These are phyloP conservation scores for Musa beccarii DNA, from an alignment of 176 grass and related monocot species.

Conservation along the genomic window DNA sequence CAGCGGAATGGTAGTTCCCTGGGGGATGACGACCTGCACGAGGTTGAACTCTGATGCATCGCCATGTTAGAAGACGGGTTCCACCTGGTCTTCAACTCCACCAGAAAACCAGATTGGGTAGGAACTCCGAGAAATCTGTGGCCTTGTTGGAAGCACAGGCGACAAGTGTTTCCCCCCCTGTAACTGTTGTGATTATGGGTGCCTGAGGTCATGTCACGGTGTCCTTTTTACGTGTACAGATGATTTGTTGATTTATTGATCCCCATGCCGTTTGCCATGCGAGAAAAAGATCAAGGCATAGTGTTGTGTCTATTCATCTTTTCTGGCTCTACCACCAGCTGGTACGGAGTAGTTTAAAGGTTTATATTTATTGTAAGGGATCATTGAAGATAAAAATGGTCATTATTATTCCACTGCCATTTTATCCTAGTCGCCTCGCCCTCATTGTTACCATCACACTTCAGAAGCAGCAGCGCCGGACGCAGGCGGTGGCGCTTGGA, in stretches of 20 bases:
- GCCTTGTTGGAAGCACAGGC: neutral
- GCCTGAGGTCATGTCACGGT: neutral
- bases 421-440: too few relatives aligned
- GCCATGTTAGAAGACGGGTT: neutral
- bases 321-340: too few relatives aligned
- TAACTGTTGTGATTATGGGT: neutral
- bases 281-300: too few relatives aligned
- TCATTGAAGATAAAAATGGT: too few relatives aligned
- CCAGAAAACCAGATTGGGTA: neutral
- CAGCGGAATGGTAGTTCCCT: neutral
- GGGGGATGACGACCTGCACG: constrained; percentile 1
- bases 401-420: too few relatives aligned
- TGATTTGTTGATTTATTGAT: constrained; percentile 19
- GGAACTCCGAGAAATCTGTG: neutral
- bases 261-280: too few relatives aligned
- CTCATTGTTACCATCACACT: too few relatives aligned
- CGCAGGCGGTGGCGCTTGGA: too few relatives aligned
- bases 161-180: neutral
- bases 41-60: constrained; percentile 7
- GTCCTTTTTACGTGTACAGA: constrained; percentile 23
- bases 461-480: too few relatives aligned
- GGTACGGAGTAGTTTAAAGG: too few relatives aligned
- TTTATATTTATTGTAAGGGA: too few relatives aligned
- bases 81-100: neutral
- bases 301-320: too few relatives aligned